phyloP scores from a whole-genome alignment of 2,329 filamentous ascomycete species.

The Verticillium klebahnii region DNA sequence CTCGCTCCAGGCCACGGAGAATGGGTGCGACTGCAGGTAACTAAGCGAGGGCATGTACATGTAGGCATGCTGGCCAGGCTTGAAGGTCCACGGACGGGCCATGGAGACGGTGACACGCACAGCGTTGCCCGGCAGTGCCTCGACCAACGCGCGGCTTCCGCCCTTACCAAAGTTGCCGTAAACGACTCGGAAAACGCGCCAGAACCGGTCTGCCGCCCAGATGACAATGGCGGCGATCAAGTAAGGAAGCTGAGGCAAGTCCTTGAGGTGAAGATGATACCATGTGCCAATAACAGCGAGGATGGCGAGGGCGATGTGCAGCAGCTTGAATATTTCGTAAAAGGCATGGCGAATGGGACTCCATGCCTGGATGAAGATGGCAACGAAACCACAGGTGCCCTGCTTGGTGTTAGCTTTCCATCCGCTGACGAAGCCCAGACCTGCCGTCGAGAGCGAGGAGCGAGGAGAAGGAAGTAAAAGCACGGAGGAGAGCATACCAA shows the following conservation, averaged over 20 bases:
- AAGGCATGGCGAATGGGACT: conserved; percentile 72
- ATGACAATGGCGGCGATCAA: conserved; percentile 58
- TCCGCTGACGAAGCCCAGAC: conserved; percentile 4
- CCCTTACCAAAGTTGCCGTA: conserved; percentile 64
- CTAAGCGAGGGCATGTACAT: conserved; percentile 71
- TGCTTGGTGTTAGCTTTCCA: conserved; percentile 20
- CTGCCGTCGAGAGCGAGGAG: background rate
- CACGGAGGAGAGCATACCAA: conserved; percentile 36
- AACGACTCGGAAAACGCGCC: conserved; percentile 54
- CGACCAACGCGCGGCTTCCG: conserved; percentile 64
- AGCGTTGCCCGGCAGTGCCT: conserved; percentile 72
- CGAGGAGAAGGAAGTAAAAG: conserved; percentile 6
- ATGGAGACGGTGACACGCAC: conserved; percentile 69
- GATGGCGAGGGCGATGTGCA: conserved; percentile 63
- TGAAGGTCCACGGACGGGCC: conserved; percentile 72
- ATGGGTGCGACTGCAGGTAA: conserved; percentile 72
- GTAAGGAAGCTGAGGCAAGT: conserved; percentile 52
- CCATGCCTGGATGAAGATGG: conserved; percentile 63
- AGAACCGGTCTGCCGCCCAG: conserved; percentile 61
- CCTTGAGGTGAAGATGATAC: conserved; percentile 57
- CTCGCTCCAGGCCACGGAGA: conserved; percentile 75
- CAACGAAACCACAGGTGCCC: conserved; percentile 56
- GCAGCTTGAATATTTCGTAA: conserved; percentile 72
- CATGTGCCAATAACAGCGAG: conserved; percentile 59
- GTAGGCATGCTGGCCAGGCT: conserved; percentile 73